A percentile compares a stretch with the other conserved stretches of the same genome.
Evolutionary conservation across 177 flowering plant species (phyloP).

Genomic region (Vitis hybrid): DNA sequence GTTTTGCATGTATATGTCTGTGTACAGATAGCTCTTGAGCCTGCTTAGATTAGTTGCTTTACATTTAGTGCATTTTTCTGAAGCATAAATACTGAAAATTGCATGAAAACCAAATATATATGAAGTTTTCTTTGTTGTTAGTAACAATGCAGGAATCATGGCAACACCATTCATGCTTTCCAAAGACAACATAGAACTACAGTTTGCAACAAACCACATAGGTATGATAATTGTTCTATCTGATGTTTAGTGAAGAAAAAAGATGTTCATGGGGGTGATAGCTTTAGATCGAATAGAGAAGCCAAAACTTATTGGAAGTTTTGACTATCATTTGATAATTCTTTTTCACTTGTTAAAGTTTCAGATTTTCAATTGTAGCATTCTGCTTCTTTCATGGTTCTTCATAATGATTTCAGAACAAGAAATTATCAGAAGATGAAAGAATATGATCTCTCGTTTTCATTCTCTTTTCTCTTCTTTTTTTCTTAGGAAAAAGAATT

Average conservation of each 20-base stretch:
- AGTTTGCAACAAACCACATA: conserved; percentile 66
- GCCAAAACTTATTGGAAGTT: too few species aligned
- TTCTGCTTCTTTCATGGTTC: too few species aligned
- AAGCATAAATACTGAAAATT: neutral
- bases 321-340: too few species aligned
- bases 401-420: too few species aligned
- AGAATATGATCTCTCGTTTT: too few species aligned
- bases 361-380: too few species aligned
- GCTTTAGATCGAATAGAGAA: too few species aligned
- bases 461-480: too few species aligned
- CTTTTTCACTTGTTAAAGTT: too few species aligned
- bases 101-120: neutral
- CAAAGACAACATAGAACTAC: conserved; percentile 57
- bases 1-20: neutral
- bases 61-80: neutral
- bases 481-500: neutral
- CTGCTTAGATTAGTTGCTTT: neutral
- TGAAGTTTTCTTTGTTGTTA: conserved; percentile 14
- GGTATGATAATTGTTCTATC: conserved; percentile 30
- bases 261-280: too few species aligned
- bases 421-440: too few species aligned
- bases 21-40: too few species aligned
- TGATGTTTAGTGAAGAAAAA: neutral
- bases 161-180: conserved; percentile 62
- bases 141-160: conserved; percentile 74